phyloP scores from a whole-genome alignment of 139 green algal genomes.

The Chlamydomonas applanata region DNA sequence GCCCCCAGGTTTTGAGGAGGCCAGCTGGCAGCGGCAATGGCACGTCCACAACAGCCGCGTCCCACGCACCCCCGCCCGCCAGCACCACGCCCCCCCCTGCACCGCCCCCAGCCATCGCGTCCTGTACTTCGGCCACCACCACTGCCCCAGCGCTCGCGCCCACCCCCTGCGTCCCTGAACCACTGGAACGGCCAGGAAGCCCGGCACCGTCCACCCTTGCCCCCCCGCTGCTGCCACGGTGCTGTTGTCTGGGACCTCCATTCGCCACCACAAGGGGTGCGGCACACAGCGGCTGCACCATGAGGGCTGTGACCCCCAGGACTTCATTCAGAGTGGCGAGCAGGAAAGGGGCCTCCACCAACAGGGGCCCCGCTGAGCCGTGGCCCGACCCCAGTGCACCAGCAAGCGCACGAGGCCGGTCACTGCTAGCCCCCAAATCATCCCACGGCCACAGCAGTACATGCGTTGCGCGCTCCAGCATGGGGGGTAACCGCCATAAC shows the following conservation, averaged over 20 bases:
- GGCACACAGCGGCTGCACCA: conserved; percentile 72
- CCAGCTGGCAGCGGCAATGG: conserved; percentile 46
- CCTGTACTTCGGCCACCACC: neutral
- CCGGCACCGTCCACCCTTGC: neutral
- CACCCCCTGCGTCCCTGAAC: neutral
- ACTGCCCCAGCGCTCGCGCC: neutral
- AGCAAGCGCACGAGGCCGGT: neutral
- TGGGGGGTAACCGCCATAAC: conserved; percentile 53
- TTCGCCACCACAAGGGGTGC: neutral
- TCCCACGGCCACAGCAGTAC: conserved; percentile 75
- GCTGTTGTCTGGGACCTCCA: neutral
- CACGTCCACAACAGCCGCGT: conserved; percentile 46
- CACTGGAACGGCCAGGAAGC: too few species aligned
- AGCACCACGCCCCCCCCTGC: neutral
- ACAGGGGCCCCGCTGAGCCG: neutral
- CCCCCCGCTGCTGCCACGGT: neutral
- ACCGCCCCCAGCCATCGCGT: neutral
- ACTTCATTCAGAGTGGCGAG: conserved; percentile 75
- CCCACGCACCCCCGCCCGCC: too few species aligned
- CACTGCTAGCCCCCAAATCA: conserved; percentile 25
- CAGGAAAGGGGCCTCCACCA: conserved; percentile 57
- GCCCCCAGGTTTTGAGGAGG: neutral
- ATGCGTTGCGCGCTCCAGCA: conserved; percentile 47
- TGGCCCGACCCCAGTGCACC: neutral
- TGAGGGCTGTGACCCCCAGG: conserved; percentile 61